These are phyloP conservation scores for Citrus cavaleriei DNA, from an alignment of 345 rosid genomes.

Conservation along the genomic window DNA sequence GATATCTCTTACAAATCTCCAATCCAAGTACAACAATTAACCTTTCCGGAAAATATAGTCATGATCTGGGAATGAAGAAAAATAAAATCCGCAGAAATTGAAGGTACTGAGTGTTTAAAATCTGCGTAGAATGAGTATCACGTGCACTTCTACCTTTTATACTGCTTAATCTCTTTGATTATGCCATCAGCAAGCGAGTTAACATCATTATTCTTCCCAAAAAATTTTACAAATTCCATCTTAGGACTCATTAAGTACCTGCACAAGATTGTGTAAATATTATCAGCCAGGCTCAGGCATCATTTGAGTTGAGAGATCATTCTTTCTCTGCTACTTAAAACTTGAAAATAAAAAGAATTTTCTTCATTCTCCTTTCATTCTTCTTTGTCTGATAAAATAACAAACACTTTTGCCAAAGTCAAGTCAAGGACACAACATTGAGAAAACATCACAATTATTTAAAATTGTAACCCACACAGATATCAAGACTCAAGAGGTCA, in stretches of 20 bases:
- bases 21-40: too few relatives aligned
- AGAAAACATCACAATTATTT: too few relatives aligned
- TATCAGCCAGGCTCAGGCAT: background rate
- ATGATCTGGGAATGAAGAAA: background rate
- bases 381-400: background rate
- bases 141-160: constrained; percentile 30
- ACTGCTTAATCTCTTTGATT: constrained; percentile 64
- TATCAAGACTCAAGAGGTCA: background rate
- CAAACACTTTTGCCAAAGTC: background rate
- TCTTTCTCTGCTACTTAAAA: background rate
- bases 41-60: background rate
- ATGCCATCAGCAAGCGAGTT: constrained; percentile 70
- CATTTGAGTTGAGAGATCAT: background rate
- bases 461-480: background rate
- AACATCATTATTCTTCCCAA: constrained; percentile 87
- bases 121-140: background rate
- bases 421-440: background rate
- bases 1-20: background rate
- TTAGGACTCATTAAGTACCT: constrained; percentile 93
- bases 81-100: background rate
- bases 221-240: constrained; percentile 84
- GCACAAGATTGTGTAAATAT: constrained; percentile 16
- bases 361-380: background rate
- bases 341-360: background rate
- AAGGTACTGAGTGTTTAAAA: background rate